These are phyloP conservation scores for Powellomyces hirtus DNA, from an alignment of 192 early-diverging fungal species.

Conservation along the genomic window DNA sequence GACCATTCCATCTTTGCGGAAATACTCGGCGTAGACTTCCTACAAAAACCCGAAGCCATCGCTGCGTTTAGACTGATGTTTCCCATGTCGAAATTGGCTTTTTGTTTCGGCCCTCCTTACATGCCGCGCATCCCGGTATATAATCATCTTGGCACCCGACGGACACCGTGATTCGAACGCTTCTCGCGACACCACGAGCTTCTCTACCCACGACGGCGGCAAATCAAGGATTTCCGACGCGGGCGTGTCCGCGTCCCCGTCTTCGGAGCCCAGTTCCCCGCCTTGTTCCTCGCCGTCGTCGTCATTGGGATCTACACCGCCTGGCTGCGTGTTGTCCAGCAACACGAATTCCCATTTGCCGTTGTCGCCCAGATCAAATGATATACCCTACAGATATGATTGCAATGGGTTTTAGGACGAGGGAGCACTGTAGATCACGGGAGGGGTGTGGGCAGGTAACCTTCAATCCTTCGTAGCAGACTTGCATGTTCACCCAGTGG, in stretches of 20 bases:
- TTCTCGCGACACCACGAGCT: constrained; percentile 41
- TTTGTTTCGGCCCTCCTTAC: constrained; percentile 16
- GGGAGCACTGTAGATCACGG: too few relatives aligned
- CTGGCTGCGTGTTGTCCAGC: constrained; percentile 54
- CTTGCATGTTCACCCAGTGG: constrained; percentile 68
- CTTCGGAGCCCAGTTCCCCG: constrained; percentile 40
- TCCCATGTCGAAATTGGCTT: too few relatives aligned
- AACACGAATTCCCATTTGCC: constrained; percentile 64
- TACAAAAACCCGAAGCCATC: not conserved
- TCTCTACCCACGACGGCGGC: constrained; percentile 55
- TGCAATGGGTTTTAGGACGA: too few relatives aligned
- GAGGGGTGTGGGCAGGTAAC: constrained; percentile 13
- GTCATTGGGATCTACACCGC: constrained; percentile 15
- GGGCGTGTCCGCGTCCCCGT: constrained; percentile 41
- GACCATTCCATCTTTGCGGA: constrained; percentile 58
- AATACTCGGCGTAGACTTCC: constrained; percentile 61
- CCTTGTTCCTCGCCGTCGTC: constrained; percentile 29
- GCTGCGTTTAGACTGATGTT: not conserved
- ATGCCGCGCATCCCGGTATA: constrained; percentile 46
- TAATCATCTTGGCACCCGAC: constrained; percentile 47
- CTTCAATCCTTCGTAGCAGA: constrained; percentile 59
- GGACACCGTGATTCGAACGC: constrained; percentile 55
- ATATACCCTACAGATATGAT: constrained; percentile 49
- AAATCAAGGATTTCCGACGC: constrained; percentile 48
- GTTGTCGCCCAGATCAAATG: constrained; percentile 61